These are phyloP conservation scores for Neofusicoccum umdonicola DNA, from an alignment of 2,329 filamentous ascomycete genomes.

Conservation along the genomic window DNA sequence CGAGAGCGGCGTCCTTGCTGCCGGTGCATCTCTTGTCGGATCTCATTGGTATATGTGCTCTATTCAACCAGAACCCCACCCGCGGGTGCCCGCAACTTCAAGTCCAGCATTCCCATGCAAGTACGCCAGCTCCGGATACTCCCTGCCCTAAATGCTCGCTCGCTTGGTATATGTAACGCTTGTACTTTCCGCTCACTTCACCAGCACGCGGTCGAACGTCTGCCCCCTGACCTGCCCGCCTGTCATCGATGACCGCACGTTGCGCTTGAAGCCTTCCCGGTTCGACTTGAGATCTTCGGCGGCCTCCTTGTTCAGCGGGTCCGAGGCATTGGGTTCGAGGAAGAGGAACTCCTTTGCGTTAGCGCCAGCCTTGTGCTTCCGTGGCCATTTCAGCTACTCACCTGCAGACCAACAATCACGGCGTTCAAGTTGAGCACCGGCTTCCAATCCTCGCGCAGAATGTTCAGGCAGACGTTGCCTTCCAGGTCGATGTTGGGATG, in stretches of 20 bases:
- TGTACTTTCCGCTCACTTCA: background rate
- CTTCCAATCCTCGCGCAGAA: conserved; percentile 97
- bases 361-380: conserved; percentile 2
- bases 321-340: conserved; percentile 93
- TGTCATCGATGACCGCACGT: conserved; percentile 79
- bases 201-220: conserved; percentile 69
- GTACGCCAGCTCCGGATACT: conserved; percentile 16
- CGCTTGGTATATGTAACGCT: background rate
- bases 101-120: conserved; percentile 15
- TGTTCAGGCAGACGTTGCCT: conserved; percentile 97
- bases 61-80: conserved; percentile 1
- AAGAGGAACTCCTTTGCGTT: conserved; percentile 73
- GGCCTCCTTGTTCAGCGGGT: conserved; percentile 97
- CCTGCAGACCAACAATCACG: conserved; percentile 90
- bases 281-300: conserved; percentile 87
- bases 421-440: conserved; percentile 95
- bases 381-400: conserved; percentile 37
- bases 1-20: background rate
- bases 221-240: conserved; percentile 74
- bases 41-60: conserved; percentile 9
- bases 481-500: conserved; percentile 98
- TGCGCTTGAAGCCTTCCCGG: conserved; percentile 85
- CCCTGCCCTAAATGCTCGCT: conserved; percentile 18
- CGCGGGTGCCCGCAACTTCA: background rate
- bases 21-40: background rate